A percentile compares a stretch with the other conserved stretches of the same genome.
Evolutionary conservation across 2,329 filamentous ascomycete species (phyloP).

Genomic region (Colletotrichum euphorbiae): DNA sequence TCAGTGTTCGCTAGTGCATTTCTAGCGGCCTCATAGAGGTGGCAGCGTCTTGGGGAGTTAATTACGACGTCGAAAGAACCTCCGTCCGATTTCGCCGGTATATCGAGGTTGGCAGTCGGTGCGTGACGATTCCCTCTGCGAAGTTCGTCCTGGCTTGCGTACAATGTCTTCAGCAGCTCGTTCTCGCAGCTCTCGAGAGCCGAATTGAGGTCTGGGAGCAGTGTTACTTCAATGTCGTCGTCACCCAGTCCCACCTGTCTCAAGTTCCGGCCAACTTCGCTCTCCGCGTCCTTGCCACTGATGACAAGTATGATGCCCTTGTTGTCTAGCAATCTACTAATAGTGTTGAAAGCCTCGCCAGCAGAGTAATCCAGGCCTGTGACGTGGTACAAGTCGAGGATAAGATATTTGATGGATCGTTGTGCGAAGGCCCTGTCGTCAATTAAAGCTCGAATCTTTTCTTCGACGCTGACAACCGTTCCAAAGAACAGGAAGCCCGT

Average conservation of each 20-base stretch:
- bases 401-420: slow-evolving; percentile 87
- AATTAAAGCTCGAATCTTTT: slow-evolving; percentile 83
- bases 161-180: slow-evolving; percentile 85
- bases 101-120: slow-evolving; percentile 59
- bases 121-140: slow-evolving; percentile 56
- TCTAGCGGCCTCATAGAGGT: slow-evolving; percentile 82
- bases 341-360: slow-evolving; percentile 92
- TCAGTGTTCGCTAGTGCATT: slow-evolving; percentile 78
- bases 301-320: slow-evolving; percentile 85
- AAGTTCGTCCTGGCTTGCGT: slow-evolving; percentile 74
- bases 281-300: slow-evolving; percentile 82
- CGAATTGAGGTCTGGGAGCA: slow-evolving; percentile 91
- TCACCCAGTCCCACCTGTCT: slow-evolving; percentile 85
- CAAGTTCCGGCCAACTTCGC: slow-evolving; percentile 81
- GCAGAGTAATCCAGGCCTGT: slow-evolving; percentile 96
- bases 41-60: slow-evolving; percentile 83
- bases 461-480: slow-evolving; percentile 95
- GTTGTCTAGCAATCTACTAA: slow-evolving; percentile 83
- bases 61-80: slow-evolving; percentile 61
- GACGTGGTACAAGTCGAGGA: slow-evolving; percentile 90
- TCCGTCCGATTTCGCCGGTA: slow-evolving; percentile 55
- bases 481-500: slow-evolving; percentile 98
- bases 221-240: slow-evolving; percentile 77
- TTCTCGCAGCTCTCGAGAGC: slow-evolving; percentile 96
- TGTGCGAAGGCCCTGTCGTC: slow-evolving; percentile 83